Evolutionary conservation across 257 asterid genomes (phyloP), one percentile per base, ranked within the genome.

Genomic region (Solanum chilense): DNA sequence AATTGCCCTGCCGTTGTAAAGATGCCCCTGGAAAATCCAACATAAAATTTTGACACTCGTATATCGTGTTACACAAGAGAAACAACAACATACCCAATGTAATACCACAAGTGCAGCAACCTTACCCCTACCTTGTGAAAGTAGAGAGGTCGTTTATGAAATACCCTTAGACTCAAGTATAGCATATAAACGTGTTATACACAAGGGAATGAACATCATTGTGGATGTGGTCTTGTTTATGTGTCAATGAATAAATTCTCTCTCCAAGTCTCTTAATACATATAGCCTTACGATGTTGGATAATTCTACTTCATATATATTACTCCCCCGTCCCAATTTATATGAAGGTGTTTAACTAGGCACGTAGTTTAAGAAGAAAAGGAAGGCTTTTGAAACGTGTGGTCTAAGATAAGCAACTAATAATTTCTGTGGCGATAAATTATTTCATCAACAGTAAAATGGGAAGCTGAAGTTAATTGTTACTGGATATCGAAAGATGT

Each of bases 1-100:
- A 96, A 89, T 96, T 97, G 5, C 98, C 96, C 87, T 96, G 98
- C 91, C 99, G 93, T 90, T 97, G 99, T 80, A 97, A 89, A 5
- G 99, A 95, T 14, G 99, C 99, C 87, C 99, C 98, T 97, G 74
- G 86, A 90, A 78, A 58, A 64, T 82, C 25, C 47, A 25, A 39
- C 85, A 85, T 16, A 20, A 62, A 69, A 12, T 29, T 33, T 27
- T 15, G 18, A 27, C 85, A 80, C 20, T 29, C 21, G 2, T 27
- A 29, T 20, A 49, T 27, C 12, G 9, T 1, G 4, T 14, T 44
- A 44, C 13, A 25, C 3, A 16, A 49, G 14, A 77, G 37, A 77
- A 77, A 66, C 20, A 25, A 66, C 35, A 64, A 11, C 71, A 64
- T 64, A 11, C 31, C 71, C 31, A 11, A 2, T n/a, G 70, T 64